Evolutionary conservation across 2,329 filamentous ascomycete genomes (phyloP), one percentile per base, ranked within the genome.

Genomic region (Rhynchosporium secalis): DNA sequence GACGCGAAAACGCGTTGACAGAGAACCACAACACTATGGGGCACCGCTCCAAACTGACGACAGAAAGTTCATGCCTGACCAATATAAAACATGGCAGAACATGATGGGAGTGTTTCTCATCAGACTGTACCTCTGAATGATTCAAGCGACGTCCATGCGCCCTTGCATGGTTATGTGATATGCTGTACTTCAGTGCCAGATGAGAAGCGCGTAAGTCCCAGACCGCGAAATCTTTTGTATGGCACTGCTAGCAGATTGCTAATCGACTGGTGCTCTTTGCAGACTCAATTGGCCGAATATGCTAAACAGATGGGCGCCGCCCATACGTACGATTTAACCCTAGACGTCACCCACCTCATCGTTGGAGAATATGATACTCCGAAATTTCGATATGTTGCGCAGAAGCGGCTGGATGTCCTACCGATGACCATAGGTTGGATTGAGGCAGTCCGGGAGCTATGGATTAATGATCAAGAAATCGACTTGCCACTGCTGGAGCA

Each of bases 381-480:
- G 56, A 99, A 99, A 76, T 99, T 99, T 77, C 89, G 88, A 75
- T 96, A 96, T 80, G 94, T 98, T 72, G 95, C 94, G 59, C 91
- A 88, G 73, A 90, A 94, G 74, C 85, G 95, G 58, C 86, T 89
- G 54, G 95, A 99, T 72, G 88, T 99, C 72, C 87, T 86, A 73
- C 88, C 92, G 56, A 87, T 99, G 78, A 85, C 85, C 48, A 85
- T 88, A n/a, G 83, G 85, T 71, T 99, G 92, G 91, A 83, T 99
- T 56, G 87, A 94, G 61, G 90, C 89, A 15, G 83, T 97, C 20
- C 84, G 90, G 31, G 80, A 88, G 31, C 80, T 87, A 49, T 99
- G 95, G 95, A 88, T 94, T 68, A 79, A 85, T 56, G 92, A 92
- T 55, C 84, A 86, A 51, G 86, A 90, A 49, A 87, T 94, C 47